Percentiles rank a stretch among this genome's conserved stretches.
Conservation (phyloP, 208 protist genomes). For the Wallacemonas sp. region DNA sequence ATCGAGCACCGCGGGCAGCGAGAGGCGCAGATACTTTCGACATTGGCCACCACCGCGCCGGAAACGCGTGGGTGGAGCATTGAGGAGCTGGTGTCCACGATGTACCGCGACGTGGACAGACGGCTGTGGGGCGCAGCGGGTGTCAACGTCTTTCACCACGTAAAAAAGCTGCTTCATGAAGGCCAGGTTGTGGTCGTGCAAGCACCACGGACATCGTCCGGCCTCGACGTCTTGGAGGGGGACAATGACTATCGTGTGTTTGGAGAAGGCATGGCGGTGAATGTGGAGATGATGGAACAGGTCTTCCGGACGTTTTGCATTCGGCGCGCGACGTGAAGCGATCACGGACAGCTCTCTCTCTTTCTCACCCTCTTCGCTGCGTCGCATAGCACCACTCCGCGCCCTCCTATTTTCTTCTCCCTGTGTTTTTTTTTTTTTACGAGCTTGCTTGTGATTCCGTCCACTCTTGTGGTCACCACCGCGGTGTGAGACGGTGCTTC, state of each 20-base stretch:
- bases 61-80: constrained; percentile 17
- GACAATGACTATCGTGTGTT: constrained; percentile 43
- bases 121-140: constrained; percentile 44
- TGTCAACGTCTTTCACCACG: constrained; percentile 60
- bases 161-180: constrained; percentile 56
- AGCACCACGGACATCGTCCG: not conserved
- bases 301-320: constrained; percentile 39
- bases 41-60: constrained; percentile 18
- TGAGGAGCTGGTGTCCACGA: constrained; percentile 30
- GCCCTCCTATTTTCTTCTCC: not conserved
- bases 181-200: constrained; percentile 25
- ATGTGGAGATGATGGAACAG: constrained; percentile 15
- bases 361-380: constrained; percentile 3
- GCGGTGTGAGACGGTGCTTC: too few species aligned
- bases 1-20: constrained; percentile 47
- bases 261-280: constrained; percentile 31
- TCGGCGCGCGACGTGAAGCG: not conserved
- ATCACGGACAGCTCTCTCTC: constrained; percentile 22
- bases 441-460: too few species aligned
- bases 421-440: not conserved
- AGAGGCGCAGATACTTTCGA: constrained; percentile 54
- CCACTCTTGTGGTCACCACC: too few species aligned
- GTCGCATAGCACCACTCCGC: not conserved
- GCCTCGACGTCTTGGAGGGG: constrained; percentile 26
- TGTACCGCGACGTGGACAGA: constrained; percentile 46